Base-by-base conservation (phyloP, 345 rosid genomes). In the Iberis pinnata region DNA sequence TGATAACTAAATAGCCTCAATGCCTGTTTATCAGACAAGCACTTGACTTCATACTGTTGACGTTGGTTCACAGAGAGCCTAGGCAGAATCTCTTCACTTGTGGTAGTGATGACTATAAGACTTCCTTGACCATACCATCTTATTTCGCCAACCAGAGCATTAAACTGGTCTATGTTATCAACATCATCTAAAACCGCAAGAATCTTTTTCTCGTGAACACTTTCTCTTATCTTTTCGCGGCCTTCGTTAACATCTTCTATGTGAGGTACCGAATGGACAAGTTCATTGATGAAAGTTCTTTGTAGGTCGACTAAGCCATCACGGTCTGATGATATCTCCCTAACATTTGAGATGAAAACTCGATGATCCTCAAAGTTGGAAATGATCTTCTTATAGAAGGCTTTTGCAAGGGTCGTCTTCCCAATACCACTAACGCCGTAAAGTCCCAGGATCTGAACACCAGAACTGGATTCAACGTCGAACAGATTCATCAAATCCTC, bases 181-280 rank as follows among this genome's bases (percentile, higher is more conserved):
- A 84, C 79, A 61, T 88, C 86, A 48, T 88, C 90, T 4, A 84
- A 66, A 46, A 84, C 81, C 16, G 69, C 58, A 18, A 79, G 53
- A 53, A 78, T 75, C 35, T 44, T 67, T 40, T 52, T 62, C 12
- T 67, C 82, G 2, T 0, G 12, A 31, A 66, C 39, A 14, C 14
- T 13, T 31, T 22, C 18, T 56, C 41, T 73, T 27, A 84, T 71
- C 26, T 9, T 9, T 0, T 2, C 4, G 6, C 32, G 60, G 27
- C 84, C 81, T 2, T 18, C 19, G 5, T 27, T 5, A 35, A 72
- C 46, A 56, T 70, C 67, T 16, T 63, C 13, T 2, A 61, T 40
- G 0, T 12, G 26, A 14, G 15, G 57, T 5, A 2, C 7, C 1
- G 0, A 7, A 7, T 32, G 8, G 32, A 56, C 50, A 39, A 84